Evolutionary conservation across 345 rosid genomes (phyloP), one percentile per base, ranked within the genome.

Genomic region (Microcos paniculata): DNA sequence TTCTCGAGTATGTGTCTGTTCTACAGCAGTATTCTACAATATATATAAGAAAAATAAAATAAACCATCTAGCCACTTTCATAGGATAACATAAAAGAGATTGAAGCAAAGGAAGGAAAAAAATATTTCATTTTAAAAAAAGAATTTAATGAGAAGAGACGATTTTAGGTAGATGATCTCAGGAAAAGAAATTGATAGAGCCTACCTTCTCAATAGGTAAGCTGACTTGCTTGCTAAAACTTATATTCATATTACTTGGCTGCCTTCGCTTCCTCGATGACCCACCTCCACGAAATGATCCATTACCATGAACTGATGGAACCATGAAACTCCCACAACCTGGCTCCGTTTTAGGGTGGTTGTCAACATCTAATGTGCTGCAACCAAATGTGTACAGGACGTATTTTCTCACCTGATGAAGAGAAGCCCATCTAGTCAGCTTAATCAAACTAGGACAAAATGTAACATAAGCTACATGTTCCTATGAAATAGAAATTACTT

Each of bases 361-460:
- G 13, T 84, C 82, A 57, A 86, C 88, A 74, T 85, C 86, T 87
- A 90, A 66, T 42, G 71, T 78, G 78, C 78, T 76, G 90, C 87
- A 86, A 73, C 85, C 92, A 91, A 92, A 96, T 13, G 87, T 96
- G 88, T 89, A 93, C 80, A 79, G 88, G 58, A 96, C 98, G 82
- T 92, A 93, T 87, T 89, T 92, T 83, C 99, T 88, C 88, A 96
- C 82, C 99, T 96, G 84, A 48, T 80, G 19, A 80, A 59, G 58
- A 66, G 63, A 78, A 40, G n/a, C 40, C 66, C 31, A 58, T 64
- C 75, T 33, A 43, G 43, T 72, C 67, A 80, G 59, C 48, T 70
- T 42, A 51, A 77, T 42, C 35, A 65, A 28, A 72, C 46, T 49
- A 59, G 51, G 35, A 73, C 10, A 30, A 75, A 52, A 56, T 69